phyloP scores from a whole-genome alignment of 192 early-diverging fungal genomes.

The Globomyces pollinis-pini region DNA sequence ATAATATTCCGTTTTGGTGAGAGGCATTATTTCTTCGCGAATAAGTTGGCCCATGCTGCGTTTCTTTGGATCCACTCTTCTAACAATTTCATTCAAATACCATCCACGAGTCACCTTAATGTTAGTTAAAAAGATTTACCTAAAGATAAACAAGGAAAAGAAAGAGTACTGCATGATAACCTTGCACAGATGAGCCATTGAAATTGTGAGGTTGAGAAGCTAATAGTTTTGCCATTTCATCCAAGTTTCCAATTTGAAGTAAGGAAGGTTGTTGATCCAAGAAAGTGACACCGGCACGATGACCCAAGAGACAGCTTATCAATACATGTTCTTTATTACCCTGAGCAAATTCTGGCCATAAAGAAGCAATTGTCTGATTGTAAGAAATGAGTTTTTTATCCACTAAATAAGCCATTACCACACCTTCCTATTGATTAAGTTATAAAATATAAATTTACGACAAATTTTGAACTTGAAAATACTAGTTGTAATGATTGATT shows the following conservation, averaged over 20 bases:
- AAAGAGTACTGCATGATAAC: constrained; percentile 61
- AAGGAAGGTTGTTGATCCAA: constrained; percentile 42
- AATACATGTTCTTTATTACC: constrained; percentile 64
- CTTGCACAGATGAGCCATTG: constrained; percentile 33
- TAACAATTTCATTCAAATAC: constrained; percentile 68
- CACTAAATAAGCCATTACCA: constrained; percentile 54
- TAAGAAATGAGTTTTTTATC: constrained; percentile 47
- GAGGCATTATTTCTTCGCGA: constrained; percentile 46
- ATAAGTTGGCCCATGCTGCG: constrained; percentile 54
- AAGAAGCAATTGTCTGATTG: constrained; percentile 36
- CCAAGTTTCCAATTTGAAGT: constrained; percentile 38
- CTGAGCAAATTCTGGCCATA: constrained; percentile 71
- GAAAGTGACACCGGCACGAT: constrained; percentile 57
- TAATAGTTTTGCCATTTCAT: constrained; percentile 40
- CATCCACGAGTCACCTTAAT: constrained; percentile 62
- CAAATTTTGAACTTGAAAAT: constrained; percentile 54
- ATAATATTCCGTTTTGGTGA: constrained; percentile 51
- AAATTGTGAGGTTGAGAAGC: constrained; percentile 61
- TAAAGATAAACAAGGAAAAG: no score
- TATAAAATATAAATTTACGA: no score
- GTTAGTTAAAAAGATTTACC: no score
- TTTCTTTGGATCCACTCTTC: constrained; percentile 48
- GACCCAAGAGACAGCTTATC: constrained; percentile 50
- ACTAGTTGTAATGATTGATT: constrained; percentile 55
- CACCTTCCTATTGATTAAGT: constrained; percentile 19